Base-by-base conservation (phyloP, 805 yeast genomes). In the Blastobotrys chiropterorum region DNA sequence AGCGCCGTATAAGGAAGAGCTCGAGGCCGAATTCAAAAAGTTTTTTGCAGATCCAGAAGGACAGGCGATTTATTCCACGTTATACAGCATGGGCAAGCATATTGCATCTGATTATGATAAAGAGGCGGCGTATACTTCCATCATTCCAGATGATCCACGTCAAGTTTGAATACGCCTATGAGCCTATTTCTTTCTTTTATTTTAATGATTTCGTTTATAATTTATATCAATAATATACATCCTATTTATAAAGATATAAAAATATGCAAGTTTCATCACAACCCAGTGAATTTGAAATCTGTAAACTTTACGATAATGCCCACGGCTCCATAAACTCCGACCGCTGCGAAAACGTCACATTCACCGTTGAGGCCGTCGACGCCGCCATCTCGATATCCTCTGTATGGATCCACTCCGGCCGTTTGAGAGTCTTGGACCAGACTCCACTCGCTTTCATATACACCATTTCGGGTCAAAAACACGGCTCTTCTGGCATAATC, bases 241-340 rank as follows among this genome's bases (percentile, higher is more conserved):
- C 34, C 34, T 26, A 26, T 26, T 26, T 26, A 26, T 26, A 26
- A 26, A 26, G 11, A 26, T 11, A 26, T 5, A 26, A 26, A n/a
- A n/a, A 8, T 44, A 21, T 44, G 47, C 20, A 13, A n/a, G 8
- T 38, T 44, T 13, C 41, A n/a, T n/a, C n/a, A 26, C 34, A 26
- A 26, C 34, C 11, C 34, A 6, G 34, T 26, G 34, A 6, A 26
- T 26, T 26, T 26, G 34, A 26, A 26, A 26, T 26, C 46, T 22
- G 59, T 62, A 46, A 62, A 59, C 15, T 59, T 62, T n/a, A 62
- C 61, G 2, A 51, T 42, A 13, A 50, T 59, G 3, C 62, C 63
- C n/a, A 59, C 53, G 7, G 56, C 58, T n/a, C 66, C 66, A 34
- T 45, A 62, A 3, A 62, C 56, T 2, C 66, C 65, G 13, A 62